These are phyloP conservation scores for Glycine latifolia DNA, from an alignment of 306 rosid genomes.

Conservation along the genomic window DNA sequence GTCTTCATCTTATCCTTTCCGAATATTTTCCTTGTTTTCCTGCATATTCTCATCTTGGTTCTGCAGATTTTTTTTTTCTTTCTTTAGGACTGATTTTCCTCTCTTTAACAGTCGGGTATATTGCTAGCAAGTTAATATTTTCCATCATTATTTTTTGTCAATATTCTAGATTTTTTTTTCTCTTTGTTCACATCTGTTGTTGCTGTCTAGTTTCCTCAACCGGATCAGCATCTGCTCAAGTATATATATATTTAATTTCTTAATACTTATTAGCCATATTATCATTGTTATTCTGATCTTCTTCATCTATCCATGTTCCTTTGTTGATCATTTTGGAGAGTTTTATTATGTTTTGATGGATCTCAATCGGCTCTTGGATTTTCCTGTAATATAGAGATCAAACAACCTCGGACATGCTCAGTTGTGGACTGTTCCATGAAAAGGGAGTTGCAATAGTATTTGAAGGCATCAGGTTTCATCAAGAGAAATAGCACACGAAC, in stretches of 20 bases:
- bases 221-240: constrained; percentile 28
- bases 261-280: constrained; percentile 1
- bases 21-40: constrained; percentile 20
- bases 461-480: constrained; percentile 10
- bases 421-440: constrained; percentile 18
- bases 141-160: not conserved
- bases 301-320: constrained; percentile 35
- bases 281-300: not conserved
- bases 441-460: constrained; percentile 20
- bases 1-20: constrained; percentile 3
- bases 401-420: too few species aligned
- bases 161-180: constrained; percentile 13
- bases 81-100: constrained; percentile 35
- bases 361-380: constrained; percentile 30
- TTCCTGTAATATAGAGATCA: too few species aligned
- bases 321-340: constrained; percentile 27
- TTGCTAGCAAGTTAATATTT: constrained; percentile 1
- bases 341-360: not conserved
- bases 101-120: not conserved
- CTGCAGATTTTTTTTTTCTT: constrained; percentile 23
- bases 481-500: too few species aligned
- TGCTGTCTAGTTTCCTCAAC: constrained; percentile 37
- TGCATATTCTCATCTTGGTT: constrained; percentile 55
- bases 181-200: not conserved
- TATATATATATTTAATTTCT: constrained; percentile 13